These are phyloP conservation scores for Geosmithia putterillii DNA, from an alignment of 2,329 filamentous ascomycete genomes.

Conservation along the genomic window DNA sequence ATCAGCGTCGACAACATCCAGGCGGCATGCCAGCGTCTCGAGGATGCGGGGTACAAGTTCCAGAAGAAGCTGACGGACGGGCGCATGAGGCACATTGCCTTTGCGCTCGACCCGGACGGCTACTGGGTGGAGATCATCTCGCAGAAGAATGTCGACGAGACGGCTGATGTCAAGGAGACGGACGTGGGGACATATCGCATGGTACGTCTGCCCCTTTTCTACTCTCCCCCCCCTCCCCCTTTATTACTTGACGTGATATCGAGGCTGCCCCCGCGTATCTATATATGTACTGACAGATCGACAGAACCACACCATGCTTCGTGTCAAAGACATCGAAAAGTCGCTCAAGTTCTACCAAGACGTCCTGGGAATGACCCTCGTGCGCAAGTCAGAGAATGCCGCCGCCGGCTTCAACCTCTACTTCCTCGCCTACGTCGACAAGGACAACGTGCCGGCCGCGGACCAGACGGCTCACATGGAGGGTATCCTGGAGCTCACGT, in stretches of 20 bases:
- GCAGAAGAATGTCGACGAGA: conserved; percentile 58
- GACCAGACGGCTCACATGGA: conserved; percentile 55
- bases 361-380: conserved; percentile 74
- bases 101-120: conserved; percentile 76
- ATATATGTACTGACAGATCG: background rate
- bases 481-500: conserved; percentile 82
- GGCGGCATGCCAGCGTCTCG: conserved; percentile 77
- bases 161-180: conserved; percentile 59
- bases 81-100: conserved; percentile 78
- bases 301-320: conserved; percentile 86
- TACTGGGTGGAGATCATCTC: conserved; percentile 81
- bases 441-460: conserved; percentile 37
- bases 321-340: conserved; percentile 70
- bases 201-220: conserved; percentile 19
- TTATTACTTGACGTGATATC: background rate
- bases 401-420: conserved; percentile 77
- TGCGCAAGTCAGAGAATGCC: conserved; percentile 59
- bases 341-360: conserved; percentile 76
- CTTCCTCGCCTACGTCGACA: conserved; percentile 70
- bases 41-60: conserved; percentile 83
- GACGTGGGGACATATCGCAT: conserved; percentile 65
- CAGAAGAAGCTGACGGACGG: conserved; percentile 92
- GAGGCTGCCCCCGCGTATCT: background rate
- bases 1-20: conserved; percentile 77
- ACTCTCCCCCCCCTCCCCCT: background rate